phyloP scores from a whole-genome alignment of 164 flowering plant species.

The Dillenia suffruticosa region DNA sequence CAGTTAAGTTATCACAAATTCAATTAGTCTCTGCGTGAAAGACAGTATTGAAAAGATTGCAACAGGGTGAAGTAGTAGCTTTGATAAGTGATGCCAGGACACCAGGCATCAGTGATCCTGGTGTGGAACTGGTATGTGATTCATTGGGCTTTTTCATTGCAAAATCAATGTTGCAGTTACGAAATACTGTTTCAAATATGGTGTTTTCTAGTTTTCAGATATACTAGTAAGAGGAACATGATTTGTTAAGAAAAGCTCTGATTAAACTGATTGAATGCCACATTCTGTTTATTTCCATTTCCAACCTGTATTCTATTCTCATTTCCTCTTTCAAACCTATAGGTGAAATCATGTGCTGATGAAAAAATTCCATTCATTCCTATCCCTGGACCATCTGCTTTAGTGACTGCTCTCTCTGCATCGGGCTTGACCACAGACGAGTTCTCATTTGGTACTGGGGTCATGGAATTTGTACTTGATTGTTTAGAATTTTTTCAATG shows the following conservation, averaged over 20 bases:
- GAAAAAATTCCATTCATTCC: slow-evolving; percentile 79
- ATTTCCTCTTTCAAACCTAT: slow-evolving; percentile 5
- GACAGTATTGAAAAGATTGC: slow-evolving; percentile 58
- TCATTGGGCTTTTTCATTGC: no score
- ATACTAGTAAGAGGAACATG: no score
- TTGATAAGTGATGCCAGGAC: slow-evolving; percentile 97
- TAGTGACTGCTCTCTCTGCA: slow-evolving; percentile 83
- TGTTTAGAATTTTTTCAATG: neutral
- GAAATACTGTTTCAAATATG: no score
- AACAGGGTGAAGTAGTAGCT: slow-evolving; percentile 76
- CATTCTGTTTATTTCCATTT: no score
- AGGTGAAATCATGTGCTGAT: slow-evolving; percentile 75
- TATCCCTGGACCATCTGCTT: slow-evolving; percentile 91
- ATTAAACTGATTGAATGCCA: no score
- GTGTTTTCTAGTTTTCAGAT: no score
- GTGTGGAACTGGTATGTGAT: slow-evolving; percentile 63
- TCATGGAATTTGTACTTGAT: slow-evolving; percentile 5
- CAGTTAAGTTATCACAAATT: slow-evolving; percentile 98
- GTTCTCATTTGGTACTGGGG: slow-evolving; percentile 77
- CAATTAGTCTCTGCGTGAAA: slow-evolving; percentile 88
- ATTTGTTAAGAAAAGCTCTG: no score
- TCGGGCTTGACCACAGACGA: slow-evolving; percentile 80
- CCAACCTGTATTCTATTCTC: no score
- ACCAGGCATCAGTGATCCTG: slow-evolving; percentile 98
- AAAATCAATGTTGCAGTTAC: no score